Percentiles rank a stretch among this genome's conserved stretches.
Conservation (phyloP, 2,329 filamentous ascomycete genomes). For the Colletotrichum tropicicola region DNA sequence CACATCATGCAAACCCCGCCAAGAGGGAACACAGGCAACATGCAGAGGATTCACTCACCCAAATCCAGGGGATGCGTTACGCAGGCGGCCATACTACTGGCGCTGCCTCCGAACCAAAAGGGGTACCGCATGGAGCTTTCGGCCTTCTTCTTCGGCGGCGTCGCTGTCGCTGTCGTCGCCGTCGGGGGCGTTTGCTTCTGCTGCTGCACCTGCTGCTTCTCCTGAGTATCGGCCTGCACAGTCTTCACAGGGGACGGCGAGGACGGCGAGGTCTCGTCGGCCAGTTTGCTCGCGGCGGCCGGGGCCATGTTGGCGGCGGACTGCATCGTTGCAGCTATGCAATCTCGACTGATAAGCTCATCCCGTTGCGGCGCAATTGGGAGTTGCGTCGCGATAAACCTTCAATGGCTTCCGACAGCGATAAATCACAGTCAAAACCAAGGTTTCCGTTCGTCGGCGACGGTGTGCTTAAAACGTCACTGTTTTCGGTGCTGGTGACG, state of each 20-base stretch:
- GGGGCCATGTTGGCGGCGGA: conserved; percentile 34
- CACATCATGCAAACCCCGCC: background rate
- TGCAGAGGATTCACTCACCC: conserved; percentile 63
- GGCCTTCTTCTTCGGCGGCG: conserved; percentile 52
- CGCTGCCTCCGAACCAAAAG: conserved; percentile 97
- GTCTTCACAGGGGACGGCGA: conserved; percentile 6
- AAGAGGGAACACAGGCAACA: background rate
- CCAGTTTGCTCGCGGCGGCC: conserved; percentile 23
- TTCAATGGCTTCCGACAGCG: background rate
- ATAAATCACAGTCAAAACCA: background rate
- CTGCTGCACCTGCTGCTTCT: conserved; percentile 23
- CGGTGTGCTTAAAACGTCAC: conserved; percentile 3
- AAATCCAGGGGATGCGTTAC: conserved; percentile 95
- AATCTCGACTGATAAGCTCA: conserved; percentile 2
- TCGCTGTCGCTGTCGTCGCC: no score
- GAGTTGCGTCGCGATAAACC: background rate
- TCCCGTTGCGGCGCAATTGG: conserved; percentile 20
- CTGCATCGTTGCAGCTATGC: conserved; percentile 36
- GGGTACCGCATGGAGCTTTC: conserved; percentile 67
- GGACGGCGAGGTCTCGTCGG: conserved; percentile 1
- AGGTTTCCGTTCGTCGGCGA: conserved; percentile 3
- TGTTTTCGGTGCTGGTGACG: conserved; percentile 1
- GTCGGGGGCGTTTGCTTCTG: conserved; percentile 19
- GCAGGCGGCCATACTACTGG: conserved; percentile 88
- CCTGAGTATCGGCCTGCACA: background rate